A percentile compares a stretch with the other conserved stretches of the same genome.
Conservation (phyloP, 371 early-diverging fungal genomes). For the Syncephalis fuscata region DNA sequence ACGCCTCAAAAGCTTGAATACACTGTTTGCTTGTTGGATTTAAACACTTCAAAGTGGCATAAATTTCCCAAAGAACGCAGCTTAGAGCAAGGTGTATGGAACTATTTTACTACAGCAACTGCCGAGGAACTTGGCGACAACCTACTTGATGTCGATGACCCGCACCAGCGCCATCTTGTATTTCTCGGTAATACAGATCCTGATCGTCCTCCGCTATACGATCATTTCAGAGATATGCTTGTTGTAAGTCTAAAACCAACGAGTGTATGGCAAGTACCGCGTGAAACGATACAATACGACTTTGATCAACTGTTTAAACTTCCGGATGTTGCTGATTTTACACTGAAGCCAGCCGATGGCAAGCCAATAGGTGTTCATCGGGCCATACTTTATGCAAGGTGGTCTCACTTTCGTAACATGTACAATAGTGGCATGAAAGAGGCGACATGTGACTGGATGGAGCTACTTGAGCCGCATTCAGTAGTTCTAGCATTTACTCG, state of each 20-base stretch:
- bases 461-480: slow-evolving; percentile 35
- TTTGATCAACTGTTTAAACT: slow-evolving; percentile 24
- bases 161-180: slow-evolving; percentile 25
- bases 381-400: slow-evolving; percentile 43
- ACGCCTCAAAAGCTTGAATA: slow-evolving; percentile 30
- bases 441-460: slow-evolving; percentile 26
- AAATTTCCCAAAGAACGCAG: slow-evolving; percentile 27
- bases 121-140: no score
- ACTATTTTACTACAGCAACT: slow-evolving; percentile 24
- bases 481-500: slow-evolving; percentile 36
- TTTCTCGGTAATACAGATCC: slow-evolving; percentile 35
- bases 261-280: slow-evolving; percentile 34
- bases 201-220: slow-evolving; percentile 22
- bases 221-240: slow-evolving; percentile 33
- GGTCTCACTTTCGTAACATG: slow-evolving; percentile 51
- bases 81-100: slow-evolving; percentile 37
- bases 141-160: slow-evolving; percentile 23
- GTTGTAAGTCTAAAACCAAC: slow-evolving; percentile 35
- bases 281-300: slow-evolving; percentile 29
- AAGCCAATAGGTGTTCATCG: slow-evolving; percentile 38
- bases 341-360: slow-evolving; percentile 24
- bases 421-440: slow-evolving; percentile 49
- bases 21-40: slow-evolving; percentile 43
- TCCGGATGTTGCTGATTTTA: slow-evolving; percentile 40
- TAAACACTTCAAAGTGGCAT: slow-evolving; percentile 40